These are phyloP conservation scores for Cubamyces lactineus DNA, from an alignment of 768 basidiomycete species.

Conservation along the genomic window DNA sequence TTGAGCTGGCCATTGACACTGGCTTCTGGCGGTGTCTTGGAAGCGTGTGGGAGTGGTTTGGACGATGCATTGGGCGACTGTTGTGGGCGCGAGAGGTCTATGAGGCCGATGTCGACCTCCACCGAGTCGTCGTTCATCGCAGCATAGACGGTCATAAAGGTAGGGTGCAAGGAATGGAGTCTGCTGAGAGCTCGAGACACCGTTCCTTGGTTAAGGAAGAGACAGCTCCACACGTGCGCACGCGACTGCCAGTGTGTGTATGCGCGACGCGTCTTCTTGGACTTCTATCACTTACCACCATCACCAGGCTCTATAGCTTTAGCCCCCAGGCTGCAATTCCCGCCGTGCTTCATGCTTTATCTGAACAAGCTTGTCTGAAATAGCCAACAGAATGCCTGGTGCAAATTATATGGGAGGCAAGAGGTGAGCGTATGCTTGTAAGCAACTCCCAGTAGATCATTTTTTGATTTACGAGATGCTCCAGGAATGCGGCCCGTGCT, in stretches of 20 bases:
- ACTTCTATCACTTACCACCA: neutral
- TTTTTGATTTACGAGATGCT: neutral
- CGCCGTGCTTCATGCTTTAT: neutral
- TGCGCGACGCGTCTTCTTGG: conserved; percentile 9
- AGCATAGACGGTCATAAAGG: conserved; percentile 3
- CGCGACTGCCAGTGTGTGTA: conserved; percentile 22
- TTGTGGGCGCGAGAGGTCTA: conserved; percentile 24
- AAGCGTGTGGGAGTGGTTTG: conserved; percentile 6
- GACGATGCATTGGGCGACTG: conserved; percentile 13
- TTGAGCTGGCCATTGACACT: conserved; percentile 26
- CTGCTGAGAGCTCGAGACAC: neutral
- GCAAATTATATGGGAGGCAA: conserved; percentile 82
- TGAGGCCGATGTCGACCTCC: conserved; percentile 35
- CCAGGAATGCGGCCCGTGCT: conserved; percentile 61
- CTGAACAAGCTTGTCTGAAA: too few species aligned
- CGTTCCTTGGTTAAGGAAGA: neutral
- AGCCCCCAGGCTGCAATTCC: neutral
- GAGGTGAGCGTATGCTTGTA: conserved; percentile 42
- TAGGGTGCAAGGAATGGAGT: neutral
- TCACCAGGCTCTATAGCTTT: neutral
- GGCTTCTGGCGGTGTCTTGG: neutral
- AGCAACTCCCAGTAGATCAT: neutral
- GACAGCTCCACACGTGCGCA: conserved; percentile 6
- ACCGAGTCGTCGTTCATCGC: conserved; percentile 20
- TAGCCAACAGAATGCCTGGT: conserved; percentile 50